A percentile compares a stretch with the other conserved stretches of the same genome.
Evolutionary conservation across 2,329 filamentous ascomycete genomes (phyloP).

Genomic region (Arthrobotrys sphaeroides): DNA sequence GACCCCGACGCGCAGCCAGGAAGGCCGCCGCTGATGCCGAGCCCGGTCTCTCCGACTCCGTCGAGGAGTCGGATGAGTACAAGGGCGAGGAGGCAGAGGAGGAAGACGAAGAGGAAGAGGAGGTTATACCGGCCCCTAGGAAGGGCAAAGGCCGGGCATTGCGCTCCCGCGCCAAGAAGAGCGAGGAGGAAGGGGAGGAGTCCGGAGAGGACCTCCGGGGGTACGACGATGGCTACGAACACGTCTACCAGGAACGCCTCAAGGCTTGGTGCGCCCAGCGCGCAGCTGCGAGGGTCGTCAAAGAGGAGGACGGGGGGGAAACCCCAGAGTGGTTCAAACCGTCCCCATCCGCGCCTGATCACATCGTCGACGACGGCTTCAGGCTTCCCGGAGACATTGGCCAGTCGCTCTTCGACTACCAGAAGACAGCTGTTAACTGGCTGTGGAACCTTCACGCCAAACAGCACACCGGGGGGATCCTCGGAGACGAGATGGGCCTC

Average conservation of each 20-base stretch:
- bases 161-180: constrained; percentile 60
- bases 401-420: constrained; percentile 91
- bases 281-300: constrained; percentile 59
- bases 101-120: constrained; percentile 57
- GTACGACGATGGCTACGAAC: constrained; percentile 89
- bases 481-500: constrained; percentile 98
- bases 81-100: constrained; percentile 61
- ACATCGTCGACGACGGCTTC: constrained; percentile 77
- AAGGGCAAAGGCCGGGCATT: constrained; percentile 19
- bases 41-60: constrained; percentile 57
- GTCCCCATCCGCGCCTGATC: constrained; percentile 82
- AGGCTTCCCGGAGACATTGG: constrained; percentile 91
- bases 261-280: constrained; percentile 75
- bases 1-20: constrained; percentile 63
- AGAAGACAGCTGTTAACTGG: constrained; percentile 97
- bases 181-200: constrained; percentile 65
- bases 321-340: constrained; percentile 82
- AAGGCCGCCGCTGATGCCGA: constrained; percentile 60
- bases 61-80: constrained; percentile 59
- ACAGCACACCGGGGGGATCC: constrained; percentile 82
- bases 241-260: constrained; percentile 78
- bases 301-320: constrained; percentile 63
- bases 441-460: constrained; percentile 90
- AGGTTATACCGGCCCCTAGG: constrained; percentile 31
- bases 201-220: constrained; percentile 70